These are phyloP conservation scores for Candida khao-thaluensis DNA, from an alignment of 805 yeast species.

Conservation along the genomic window DNA sequence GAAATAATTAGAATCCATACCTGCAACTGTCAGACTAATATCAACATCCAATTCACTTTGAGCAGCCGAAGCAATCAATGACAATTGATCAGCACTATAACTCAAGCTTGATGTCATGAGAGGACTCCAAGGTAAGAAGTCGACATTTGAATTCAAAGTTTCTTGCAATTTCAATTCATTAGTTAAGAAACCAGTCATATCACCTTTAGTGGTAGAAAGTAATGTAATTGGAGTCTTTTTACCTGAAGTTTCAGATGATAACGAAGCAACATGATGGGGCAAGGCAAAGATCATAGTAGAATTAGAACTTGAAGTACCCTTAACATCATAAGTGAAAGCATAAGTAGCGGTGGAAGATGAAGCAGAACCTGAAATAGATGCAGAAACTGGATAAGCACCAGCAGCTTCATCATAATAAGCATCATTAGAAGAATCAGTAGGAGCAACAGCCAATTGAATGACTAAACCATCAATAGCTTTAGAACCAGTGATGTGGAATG, in stretches of 20 bases:
- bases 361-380: slow-evolving; percentile 46
- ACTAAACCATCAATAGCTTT: slow-evolving; percentile 46
- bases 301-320: slow-evolving; percentile 49
- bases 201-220: slow-evolving; percentile 52
- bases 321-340: slow-evolving; percentile 46
- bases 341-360: slow-evolving; percentile 49
- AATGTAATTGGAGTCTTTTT: slow-evolving; percentile 42
- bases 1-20: slow-evolving; percentile 43
- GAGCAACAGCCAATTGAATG: slow-evolving; percentile 38
- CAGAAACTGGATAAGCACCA: slow-evolving; percentile 60
- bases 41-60: slow-evolving; percentile 47
- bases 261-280: slow-evolving; percentile 51
- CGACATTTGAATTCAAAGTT: slow-evolving; percentile 36
- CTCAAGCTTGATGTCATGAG: slow-evolving; percentile 27
- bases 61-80: slow-evolving; percentile 44
- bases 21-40: slow-evolving; percentile 38
- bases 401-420: slow-evolving; percentile 62
- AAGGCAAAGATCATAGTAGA: slow-evolving; percentile 49
- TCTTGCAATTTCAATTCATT: slow-evolving; percentile 37
- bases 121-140: slow-evolving; percentile 47
- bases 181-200: slow-evolving; percentile 47
- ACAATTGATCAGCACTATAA: slow-evolving; percentile 46
- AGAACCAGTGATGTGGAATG: slow-evolving; percentile 44
- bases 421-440: slow-evolving; percentile 29
- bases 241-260: slow-evolving; percentile 25